Conservation (phyloP, 257 asterid genomes). For the Mitragyna speciosa region DNA sequence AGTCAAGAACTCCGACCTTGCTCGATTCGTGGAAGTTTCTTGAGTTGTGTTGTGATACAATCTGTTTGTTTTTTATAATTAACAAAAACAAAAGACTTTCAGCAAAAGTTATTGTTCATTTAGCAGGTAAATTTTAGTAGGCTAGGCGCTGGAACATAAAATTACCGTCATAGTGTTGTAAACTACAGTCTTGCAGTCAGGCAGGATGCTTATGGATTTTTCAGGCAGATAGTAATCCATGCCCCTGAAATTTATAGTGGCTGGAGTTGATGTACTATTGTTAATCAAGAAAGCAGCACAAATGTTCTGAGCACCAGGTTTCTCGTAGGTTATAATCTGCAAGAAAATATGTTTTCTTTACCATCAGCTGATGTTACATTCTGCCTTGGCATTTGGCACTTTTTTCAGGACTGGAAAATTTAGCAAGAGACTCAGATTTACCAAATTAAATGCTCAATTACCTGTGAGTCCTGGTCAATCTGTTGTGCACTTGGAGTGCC, state of each 20-base stretch:
- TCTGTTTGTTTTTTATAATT: constrained; percentile 26
- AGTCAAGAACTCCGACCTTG: constrained; percentile 41
- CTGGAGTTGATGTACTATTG: constrained; percentile 41
- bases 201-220: constrained; percentile 83
- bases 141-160: neutral
- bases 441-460: constrained; percentile 15
- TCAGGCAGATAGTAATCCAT: constrained; percentile 52
- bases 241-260: constrained; percentile 58
- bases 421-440: neutral
- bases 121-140: neutral
- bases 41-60: constrained; percentile 77
- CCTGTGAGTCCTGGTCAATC: constrained; percentile 53
- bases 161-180: constrained; percentile 72
- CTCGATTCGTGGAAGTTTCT: constrained; percentile 50
- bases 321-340: constrained; percentile 66
- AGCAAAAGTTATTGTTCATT: neutral
- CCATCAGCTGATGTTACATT: neutral
- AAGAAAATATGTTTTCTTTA: neutral
- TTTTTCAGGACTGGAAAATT: neutral
- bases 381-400: no score
- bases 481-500: constrained; percentile 50
- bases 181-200: constrained; percentile 90
- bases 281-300: constrained; percentile 86
- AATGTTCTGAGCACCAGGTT: constrained; percentile 17
- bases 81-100: neutral